phyloP scores from a whole-genome alignment of 768 basidiomycete genomes.

The Suillus fuscotomentosus region DNA sequence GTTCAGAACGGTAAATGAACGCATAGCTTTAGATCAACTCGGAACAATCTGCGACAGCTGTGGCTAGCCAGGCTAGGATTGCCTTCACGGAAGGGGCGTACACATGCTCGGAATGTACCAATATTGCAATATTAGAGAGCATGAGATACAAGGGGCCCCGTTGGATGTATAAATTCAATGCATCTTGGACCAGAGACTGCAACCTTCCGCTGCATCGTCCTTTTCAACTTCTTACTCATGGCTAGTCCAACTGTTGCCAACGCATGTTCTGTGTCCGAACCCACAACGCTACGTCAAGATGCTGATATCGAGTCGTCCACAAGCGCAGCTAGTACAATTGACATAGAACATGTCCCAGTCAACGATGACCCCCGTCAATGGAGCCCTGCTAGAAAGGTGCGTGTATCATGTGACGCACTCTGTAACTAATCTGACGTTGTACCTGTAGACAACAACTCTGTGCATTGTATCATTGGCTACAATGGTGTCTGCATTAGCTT shows the following conservation, averaged over 20 bases:
- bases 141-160: background rate
- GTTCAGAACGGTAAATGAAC: conserved; percentile 47
- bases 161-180: background rate
- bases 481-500: conserved; percentile 20
- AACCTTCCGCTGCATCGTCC: background rate
- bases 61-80: background rate
- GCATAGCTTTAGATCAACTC: no score
- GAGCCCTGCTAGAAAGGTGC: conserved; percentile 55
- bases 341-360: conserved; percentile 42
- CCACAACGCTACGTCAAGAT: background rate
- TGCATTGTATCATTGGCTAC: conserved; percentile 7
- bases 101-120: no score
- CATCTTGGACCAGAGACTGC: background rate
- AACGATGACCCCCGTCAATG: conserved; percentile 62
- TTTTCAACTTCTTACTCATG: background rate
- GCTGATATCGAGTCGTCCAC: background rate
- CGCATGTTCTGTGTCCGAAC: background rate
- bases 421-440: background rate
- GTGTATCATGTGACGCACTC: conserved; percentile 1
- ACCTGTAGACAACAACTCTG: conserved; percentile 20
- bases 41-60: background rate
- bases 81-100: background rate
- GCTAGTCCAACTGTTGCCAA: background rate
- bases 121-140: background rate
- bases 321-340: conserved; percentile 9